Base-by-base conservation (phyloP, 2,329 filamentous ascomycete species). In the Paecilomyces fulvus region DNA sequence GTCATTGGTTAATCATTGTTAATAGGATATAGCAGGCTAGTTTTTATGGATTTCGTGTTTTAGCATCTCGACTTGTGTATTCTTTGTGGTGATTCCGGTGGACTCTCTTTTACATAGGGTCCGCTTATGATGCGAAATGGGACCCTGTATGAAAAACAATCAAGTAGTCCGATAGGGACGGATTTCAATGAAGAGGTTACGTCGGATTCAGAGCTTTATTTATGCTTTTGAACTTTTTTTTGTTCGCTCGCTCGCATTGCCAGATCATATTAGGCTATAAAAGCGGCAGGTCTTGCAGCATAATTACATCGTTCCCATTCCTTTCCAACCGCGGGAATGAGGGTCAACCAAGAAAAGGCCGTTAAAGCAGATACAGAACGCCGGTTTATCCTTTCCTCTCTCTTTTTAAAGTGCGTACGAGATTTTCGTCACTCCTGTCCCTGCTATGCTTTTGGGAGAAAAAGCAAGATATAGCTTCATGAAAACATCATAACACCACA, bases 381-480 rank as follows among this genome's bases (percentile, higher is more conserved):
- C 37, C 37, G 14, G n/a, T 43, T 43, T 43, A 20, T 9, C 37
- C 37, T 11, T 43, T 17, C 37, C 37, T 20, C 51, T 30, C 49
- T 57, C 65, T 56, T 65, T 56, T 56, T 59, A 37, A 62, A 64
- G 57, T 72, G 69, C 63, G 70, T 71, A 60, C 60, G 68, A 30
- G 50, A 28, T 21, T 17, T 51, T 49, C 48, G 61, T 46, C 55
- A 64, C 63, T 60, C 52, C 58, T 59, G 7, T 43, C 37, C 37
- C 37, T 43, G n/a, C 14, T 43, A 43, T n/a, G 5, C 14, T 20
- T 43, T 43, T 43, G 4, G 25, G 25, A 28, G 25, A 43, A 43
- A 43, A 20, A 20, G 37, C 37, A 43, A 17, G 7, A 43, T 17
- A 43, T 43, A 43, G 37, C 14, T n/a, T 17, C 37, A 31, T 31